Evolutionary conservation across 2,329 filamentous ascomycete genomes (phyloP), one percentile per base, ranked within the genome.

Genomic region (Hirsutella thompsonii): DNA sequence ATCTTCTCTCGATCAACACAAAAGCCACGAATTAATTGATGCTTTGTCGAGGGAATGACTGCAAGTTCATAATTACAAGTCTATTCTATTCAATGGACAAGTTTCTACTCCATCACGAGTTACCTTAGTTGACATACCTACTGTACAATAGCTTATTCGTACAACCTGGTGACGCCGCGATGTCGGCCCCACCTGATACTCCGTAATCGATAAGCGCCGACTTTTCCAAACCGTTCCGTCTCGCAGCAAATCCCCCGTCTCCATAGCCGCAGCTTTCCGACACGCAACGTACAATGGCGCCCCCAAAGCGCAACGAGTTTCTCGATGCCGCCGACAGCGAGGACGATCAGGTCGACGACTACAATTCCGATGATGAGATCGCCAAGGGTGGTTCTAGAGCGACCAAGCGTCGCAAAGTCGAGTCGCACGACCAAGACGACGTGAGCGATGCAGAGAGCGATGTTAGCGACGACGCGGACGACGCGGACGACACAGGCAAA

Each of bases 241-340:
- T 14, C 32, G 14, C 32, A 18, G 14, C 13, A 3, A 13, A 16
- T 16, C 14, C n/a, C 32, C 14, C 14, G 16, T 16, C 9, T 34
- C 14, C 13, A 18, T 18, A 3, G 30, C n/a, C 32, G 16, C 14
- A 18, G 16, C 11, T 8, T 18, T 8, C 29, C 14, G 32, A n/a
- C 13, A 16, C 32, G 14, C 14, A n/a, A 33, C 32, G n/a, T 8
- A 35, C 23, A 29, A 87, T 88, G 82, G 61, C 79, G 1, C 67
- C 75, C 33, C 74, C 80, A 54, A 86, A 82, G 55, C 73, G 74
- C 49, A 87, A 87, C 57, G 73, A 83, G 40, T 89, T 81, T 52
- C 72, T 89, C 23, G 76, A 80, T 47, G 67, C 63, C 2, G 57
- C 54, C 3, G 69, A 76, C 16, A 81, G 76, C 53, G 73, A 77